Percentiles rank a stretch among this genome's conserved stretches.
These are phyloP conservation scores for Metschnikowia colocasiae DNA, from an alignment of 805 yeast genomes.

Conservation along the genomic window DNA sequence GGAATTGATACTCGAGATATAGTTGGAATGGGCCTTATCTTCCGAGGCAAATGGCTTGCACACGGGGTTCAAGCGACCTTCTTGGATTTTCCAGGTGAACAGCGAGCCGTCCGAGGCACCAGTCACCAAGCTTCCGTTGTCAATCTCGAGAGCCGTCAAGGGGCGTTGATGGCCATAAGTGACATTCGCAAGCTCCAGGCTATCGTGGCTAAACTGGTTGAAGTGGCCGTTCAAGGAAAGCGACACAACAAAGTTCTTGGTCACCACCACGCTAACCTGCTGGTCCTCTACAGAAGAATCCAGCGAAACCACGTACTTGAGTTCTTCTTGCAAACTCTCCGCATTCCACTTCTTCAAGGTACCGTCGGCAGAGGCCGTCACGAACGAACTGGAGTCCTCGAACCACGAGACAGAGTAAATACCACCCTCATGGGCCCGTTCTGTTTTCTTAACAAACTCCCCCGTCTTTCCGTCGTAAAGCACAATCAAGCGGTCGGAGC, in stretches of 20 bases:
- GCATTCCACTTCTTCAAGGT: constrained; percentile 64
- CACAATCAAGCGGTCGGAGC: constrained; percentile 74
- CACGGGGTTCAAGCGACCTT: constrained; percentile 17
- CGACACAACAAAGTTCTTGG: constrained; percentile 59
- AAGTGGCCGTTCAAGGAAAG: constrained; percentile 71
- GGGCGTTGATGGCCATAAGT: constrained; percentile 81
- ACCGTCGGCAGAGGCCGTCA: constrained; percentile 82
- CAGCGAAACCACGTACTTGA: constrained; percentile 45
- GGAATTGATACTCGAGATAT: constrained; percentile 51
- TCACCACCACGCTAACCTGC: constrained; percentile 73
- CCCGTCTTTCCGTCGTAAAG: constrained; percentile 88
- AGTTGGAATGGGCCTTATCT: constrained; percentile 54
- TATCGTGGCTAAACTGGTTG: constrained; percentile 49
- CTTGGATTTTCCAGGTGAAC: constrained; percentile 50
- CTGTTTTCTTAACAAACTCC: constrained; percentile 54
- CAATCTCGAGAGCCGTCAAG: constrained; percentile 54
- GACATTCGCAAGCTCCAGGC: constrained; percentile 28
- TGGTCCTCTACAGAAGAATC: constrained; percentile 51
- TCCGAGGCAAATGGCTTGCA: constrained; percentile 35
- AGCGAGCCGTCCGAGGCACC: constrained; percentile 85
- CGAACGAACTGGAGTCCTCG: constrained; percentile 51
- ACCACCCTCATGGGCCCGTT: constrained; percentile 68
- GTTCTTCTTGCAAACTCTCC: constrained; percentile 31
- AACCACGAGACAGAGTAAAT: constrained; percentile 76
- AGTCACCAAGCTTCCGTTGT: constrained; percentile 38